These are phyloP conservation scores for Amaranthus palmeri DNA, from an alignment of 148 eudicot species.

Conservation along the genomic window DNA sequence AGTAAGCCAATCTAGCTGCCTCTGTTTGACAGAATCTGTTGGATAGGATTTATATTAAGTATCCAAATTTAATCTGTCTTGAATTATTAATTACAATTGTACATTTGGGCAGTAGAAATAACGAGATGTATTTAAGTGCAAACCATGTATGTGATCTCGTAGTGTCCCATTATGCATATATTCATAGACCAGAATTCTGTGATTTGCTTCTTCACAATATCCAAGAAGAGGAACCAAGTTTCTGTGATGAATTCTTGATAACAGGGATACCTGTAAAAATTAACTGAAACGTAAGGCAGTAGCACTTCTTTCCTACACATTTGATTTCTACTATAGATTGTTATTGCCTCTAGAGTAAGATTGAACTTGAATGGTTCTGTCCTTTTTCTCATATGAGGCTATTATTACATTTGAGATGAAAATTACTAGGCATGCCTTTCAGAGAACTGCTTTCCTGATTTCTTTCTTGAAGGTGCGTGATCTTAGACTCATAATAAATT, in stretches of 20 bases:
- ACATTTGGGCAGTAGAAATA: slow-evolving; percentile 1
- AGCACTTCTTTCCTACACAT: not conserved
- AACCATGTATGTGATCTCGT: slow-evolving; percentile 85
- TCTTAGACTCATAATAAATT: not conserved
- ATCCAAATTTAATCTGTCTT: not conserved
- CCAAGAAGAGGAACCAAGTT: slow-evolving; percentile 94
- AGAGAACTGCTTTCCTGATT: not conserved
- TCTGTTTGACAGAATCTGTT: slow-evolving; percentile 55
- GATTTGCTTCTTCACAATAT: slow-evolving; percentile 89
- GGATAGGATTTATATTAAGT: slow-evolving; percentile 11
- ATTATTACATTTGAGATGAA: not conserved
- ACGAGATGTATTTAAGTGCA: slow-evolving; percentile 9
- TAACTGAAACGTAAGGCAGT: not conserved
- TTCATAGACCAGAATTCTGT: slow-evolving; percentile 84
- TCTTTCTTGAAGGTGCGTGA: not conserved
- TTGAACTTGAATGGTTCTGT: not conserved
- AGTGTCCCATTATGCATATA: slow-evolving; percentile 96
- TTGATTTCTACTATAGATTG: not conserved
- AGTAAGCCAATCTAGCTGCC: slow-evolving; percentile 75
- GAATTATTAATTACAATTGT: not conserved
- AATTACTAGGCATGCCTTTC: not conserved
- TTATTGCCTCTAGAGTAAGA: not conserved
- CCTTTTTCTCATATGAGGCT: not conserved
- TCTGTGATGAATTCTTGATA: slow-evolving; percentile 94
- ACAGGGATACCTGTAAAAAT: slow-evolving; percentile 66